Evolutionary conservation across 2,329 filamentous ascomycete species (phyloP).

Genomic region (Xylaria sp.): DNA sequence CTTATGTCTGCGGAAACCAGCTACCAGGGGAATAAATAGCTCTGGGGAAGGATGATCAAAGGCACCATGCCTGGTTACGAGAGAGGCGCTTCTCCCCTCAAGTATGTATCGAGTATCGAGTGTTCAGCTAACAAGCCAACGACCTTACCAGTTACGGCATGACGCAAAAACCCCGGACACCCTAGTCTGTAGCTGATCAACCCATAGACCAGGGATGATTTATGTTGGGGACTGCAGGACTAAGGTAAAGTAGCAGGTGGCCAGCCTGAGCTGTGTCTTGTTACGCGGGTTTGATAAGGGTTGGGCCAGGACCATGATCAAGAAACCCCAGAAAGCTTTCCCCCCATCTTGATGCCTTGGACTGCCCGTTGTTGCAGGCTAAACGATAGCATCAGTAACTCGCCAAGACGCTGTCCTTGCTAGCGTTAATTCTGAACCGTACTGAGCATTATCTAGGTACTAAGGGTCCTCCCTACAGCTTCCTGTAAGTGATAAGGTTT

Average conservation of each 20-base stretch:
- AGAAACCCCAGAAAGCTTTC: slow-evolving; percentile 12
- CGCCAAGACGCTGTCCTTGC: slow-evolving; percentile 11
- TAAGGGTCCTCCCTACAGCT: slow-evolving; percentile 11
- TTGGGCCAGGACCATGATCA: slow-evolving; percentile 22
- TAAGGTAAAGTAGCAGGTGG: slow-evolving; percentile 23
- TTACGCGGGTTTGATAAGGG: slow-evolving; percentile 27
- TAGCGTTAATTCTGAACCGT: neutral
- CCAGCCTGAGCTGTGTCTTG: slow-evolving; percentile 18
- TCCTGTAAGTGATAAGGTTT: slow-evolving; percentile 22
- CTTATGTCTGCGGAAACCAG: slow-evolving; percentile 21
- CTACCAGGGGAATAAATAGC: slow-evolving; percentile 24
- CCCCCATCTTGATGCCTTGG: slow-evolving; percentile 19
- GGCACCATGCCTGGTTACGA: slow-evolving; percentile 28
- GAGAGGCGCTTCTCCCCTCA: slow-evolving; percentile 15
- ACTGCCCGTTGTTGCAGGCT: slow-evolving; percentile 24
- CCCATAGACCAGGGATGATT: slow-evolving; percentile 27
- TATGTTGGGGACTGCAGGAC: slow-evolving; percentile 27
- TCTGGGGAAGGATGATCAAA: slow-evolving; percentile 20
- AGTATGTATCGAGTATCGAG: slow-evolving; percentile 22
- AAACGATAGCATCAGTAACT: slow-evolving; percentile 23
- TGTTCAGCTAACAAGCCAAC: slow-evolving; percentile 22
- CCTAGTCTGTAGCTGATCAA: slow-evolving; percentile 33
- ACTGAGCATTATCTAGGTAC: slow-evolving; percentile 16
- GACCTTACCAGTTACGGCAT: slow-evolving; percentile 24
- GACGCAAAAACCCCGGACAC: slow-evolving; percentile 31